Evolutionary conservation across 371 early-diverging fungal species (phyloP).

Genomic region (Rhizopus arrhizus): DNA sequence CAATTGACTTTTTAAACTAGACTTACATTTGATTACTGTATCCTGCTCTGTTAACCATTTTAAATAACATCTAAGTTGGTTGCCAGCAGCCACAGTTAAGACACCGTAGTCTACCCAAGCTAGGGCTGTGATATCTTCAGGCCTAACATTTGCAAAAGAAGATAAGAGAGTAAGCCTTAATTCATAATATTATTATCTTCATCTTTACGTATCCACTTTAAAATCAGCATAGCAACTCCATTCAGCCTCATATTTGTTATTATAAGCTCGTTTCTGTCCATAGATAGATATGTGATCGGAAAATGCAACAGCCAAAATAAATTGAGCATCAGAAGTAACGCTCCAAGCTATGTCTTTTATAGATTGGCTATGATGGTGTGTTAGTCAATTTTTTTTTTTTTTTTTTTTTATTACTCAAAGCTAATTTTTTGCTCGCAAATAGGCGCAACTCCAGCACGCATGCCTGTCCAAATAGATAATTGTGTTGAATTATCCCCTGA

Average conservation of each 20-base stretch:
- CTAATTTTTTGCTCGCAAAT: slow-evolving; percentile 18
- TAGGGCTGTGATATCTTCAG: slow-evolving; percentile 49
- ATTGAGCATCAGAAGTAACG: slow-evolving; percentile 73
- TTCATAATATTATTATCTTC: not conserved
- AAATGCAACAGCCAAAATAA: slow-evolving; percentile 67
- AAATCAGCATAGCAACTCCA: slow-evolving; percentile 57
- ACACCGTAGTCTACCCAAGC: slow-evolving; percentile 73
- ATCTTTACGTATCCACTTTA: slow-evolving; percentile 43
- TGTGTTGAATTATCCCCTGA: slow-evolving; percentile 16
- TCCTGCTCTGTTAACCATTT: slow-evolving; percentile 69
- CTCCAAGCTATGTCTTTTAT: slow-evolving; percentile 70
- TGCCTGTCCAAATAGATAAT: slow-evolving; percentile 43
- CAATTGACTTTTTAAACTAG: not conserved
- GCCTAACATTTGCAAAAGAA: slow-evolving; percentile 16
- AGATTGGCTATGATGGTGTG: slow-evolving; percentile 25
- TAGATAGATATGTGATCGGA: slow-evolving; percentile 50
- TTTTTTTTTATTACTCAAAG: slow-evolving; percentile 30
- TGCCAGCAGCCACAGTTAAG: slow-evolving; percentile 63
- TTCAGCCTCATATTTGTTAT: slow-evolving; percentile 17
- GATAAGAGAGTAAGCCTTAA: not conserved
- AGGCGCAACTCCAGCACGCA: slow-evolving; percentile 35
- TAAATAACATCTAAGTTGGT: slow-evolving; percentile 57
- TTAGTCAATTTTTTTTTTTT: not conserved
- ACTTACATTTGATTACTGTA: slow-evolving; percentile 36
- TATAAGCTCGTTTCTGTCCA: slow-evolving; percentile 49